Percentiles rank a stretch among this genome's conserved stretches.
phyloP scores from a whole-genome alignment of 164 flowering plant species.

The Liriodendron chinense region DNA sequence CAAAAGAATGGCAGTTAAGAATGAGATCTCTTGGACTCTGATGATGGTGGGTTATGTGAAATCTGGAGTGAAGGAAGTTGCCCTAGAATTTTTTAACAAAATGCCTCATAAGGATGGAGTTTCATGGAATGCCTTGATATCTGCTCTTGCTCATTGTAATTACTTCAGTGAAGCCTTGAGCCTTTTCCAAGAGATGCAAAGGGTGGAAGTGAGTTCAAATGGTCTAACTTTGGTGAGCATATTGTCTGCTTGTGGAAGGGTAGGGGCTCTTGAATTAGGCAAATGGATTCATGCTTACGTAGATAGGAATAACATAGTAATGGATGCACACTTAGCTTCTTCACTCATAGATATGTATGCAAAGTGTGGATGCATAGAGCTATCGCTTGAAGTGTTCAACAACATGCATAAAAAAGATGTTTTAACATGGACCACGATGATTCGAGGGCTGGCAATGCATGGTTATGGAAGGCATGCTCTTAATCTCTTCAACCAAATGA shows the following conservation, averaged over 20 bases:
- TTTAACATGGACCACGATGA: constrained; percentile 68
- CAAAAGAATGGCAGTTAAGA: constrained; percentile 43
- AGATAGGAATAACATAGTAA: constrained; percentile 35
- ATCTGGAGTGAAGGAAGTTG: constrained; percentile 51
- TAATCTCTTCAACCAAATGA: constrained; percentile 54
- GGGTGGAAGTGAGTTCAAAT: constrained; percentile 47
- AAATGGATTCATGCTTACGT: constrained; percentile 68
- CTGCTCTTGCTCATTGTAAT: constrained; percentile 69
- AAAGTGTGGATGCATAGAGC: constrained; percentile 69
- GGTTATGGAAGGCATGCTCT: constrained; percentile 53
- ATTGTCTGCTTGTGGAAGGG: constrained; percentile 70
- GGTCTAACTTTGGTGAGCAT: constrained; percentile 54
- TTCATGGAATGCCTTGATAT: constrained; percentile 81
- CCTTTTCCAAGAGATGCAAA: constrained; percentile 71
- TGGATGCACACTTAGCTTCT: constrained; percentile 60
- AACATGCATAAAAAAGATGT: constrained; percentile 44
- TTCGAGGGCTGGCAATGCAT: constrained; percentile 70
- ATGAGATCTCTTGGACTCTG: constrained; percentile 69
- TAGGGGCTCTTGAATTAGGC: constrained; percentile 77
- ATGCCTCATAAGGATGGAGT: constrained; percentile 59
- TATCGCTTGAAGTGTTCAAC: constrained; percentile 52
- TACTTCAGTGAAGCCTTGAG: constrained; percentile 59
- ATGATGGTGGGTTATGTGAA: constrained; percentile 70
- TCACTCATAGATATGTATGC: constrained; percentile 82
- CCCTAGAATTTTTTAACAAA: constrained; percentile 57